Conservation (phyloP, 179 eudicot species). For the Silene coronaria region DNA sequence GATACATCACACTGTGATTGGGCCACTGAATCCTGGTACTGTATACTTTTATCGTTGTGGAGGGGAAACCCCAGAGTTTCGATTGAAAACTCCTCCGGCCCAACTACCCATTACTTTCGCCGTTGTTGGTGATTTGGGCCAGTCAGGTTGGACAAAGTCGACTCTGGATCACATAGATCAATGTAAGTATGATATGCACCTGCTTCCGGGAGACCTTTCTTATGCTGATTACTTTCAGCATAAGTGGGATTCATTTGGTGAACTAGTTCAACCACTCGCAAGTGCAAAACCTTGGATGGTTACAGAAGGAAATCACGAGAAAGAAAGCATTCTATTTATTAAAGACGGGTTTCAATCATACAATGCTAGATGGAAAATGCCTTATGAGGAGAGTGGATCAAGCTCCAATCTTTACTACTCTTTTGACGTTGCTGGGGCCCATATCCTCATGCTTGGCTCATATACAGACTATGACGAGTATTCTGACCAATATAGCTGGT, state of each 20-base stretch:
- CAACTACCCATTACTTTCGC: constrained; percentile 77
- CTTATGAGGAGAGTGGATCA: constrained; percentile 87
- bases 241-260: constrained; percentile 87
- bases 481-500: constrained; percentile 86
- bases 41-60: constrained; percentile 82
- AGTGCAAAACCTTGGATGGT: constrained; percentile 99
- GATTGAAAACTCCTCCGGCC: constrained; percentile 81
- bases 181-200: constrained; percentile 78
- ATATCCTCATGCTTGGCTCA: constrained; percentile 90
- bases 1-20: constrained; percentile 89
- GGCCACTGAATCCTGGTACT: constrained; percentile 62
- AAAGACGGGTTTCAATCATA: constrained; percentile 65
- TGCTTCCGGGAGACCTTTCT: constrained; percentile 93
- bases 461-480: constrained; percentile 70
- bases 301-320: constrained; percentile 92
- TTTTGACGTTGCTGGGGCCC: constrained; percentile 85
- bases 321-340: constrained; percentile 53
- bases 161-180: constrained; percentile 74
- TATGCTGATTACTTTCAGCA: constrained; percentile 78
- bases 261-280: constrained; percentile 84
- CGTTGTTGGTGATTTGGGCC: constrained; percentile 93
- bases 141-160: constrained; percentile 89
- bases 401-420: constrained; percentile 88
- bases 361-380: constrained; percentile 98
- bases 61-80: constrained; percentile 69